Percentiles rank a stretch among this genome's conserved stretches.
These are phyloP conservation scores for Trichophyton schoenleinii DNA, from an alignment of 2,329 filamentous ascomycete genomes.

Conservation along the genomic window DNA sequence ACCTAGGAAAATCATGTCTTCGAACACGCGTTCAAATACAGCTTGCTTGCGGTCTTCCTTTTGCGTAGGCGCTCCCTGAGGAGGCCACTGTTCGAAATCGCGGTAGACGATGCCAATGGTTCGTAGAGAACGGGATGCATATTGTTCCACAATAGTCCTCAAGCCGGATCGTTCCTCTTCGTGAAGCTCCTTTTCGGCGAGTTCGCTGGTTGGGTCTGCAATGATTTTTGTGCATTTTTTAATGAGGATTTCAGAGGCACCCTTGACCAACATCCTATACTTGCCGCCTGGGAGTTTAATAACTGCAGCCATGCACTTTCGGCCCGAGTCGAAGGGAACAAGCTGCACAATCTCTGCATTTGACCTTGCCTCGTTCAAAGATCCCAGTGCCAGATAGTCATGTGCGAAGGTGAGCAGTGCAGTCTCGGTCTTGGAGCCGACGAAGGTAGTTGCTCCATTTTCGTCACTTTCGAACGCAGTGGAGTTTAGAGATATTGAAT, in stretches of 20 bases:
- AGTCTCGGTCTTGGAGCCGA: slow-evolving; percentile 68
- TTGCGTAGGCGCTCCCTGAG: slow-evolving; percentile 39
- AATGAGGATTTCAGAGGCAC: slow-evolving; percentile 37
- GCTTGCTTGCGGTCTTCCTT: slow-evolving; percentile 52
- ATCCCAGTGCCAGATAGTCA: slow-evolving; percentile 53
- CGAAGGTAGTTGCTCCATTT: slow-evolving; percentile 47
- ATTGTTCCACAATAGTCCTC: slow-evolving; percentile 28
- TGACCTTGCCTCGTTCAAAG: slow-evolving; percentile 49
- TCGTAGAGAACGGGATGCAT: slow-evolving; percentile 50
- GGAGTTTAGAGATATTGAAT: slow-evolving; percentile 56
- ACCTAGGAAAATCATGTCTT: slow-evolving; percentile 59
- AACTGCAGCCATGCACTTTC: slow-evolving; percentile 51
- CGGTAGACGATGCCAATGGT: slow-evolving; percentile 64
- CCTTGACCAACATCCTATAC: slow-evolving; percentile 38
- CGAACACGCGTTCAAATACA: slow-evolving; percentile 55
- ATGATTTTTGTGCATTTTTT: slow-evolving; percentile 25
- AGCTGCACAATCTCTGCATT: slow-evolving; percentile 53
- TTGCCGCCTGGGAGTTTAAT: slow-evolving; percentile 28
- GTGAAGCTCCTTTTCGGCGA: slow-evolving; percentile 19
- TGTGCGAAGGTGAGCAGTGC: slow-evolving; percentile 58
- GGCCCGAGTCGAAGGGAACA: slow-evolving; percentile 62
- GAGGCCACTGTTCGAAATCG: slow-evolving; percentile 60
- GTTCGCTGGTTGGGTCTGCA: slow-evolving; percentile 15
- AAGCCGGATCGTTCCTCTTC: slow-evolving; percentile 20
- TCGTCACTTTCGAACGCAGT: slow-evolving; percentile 56